Base-by-base conservation (phyloP, 257 asterid genomes). In the Przewalskia tangutica region DNA sequence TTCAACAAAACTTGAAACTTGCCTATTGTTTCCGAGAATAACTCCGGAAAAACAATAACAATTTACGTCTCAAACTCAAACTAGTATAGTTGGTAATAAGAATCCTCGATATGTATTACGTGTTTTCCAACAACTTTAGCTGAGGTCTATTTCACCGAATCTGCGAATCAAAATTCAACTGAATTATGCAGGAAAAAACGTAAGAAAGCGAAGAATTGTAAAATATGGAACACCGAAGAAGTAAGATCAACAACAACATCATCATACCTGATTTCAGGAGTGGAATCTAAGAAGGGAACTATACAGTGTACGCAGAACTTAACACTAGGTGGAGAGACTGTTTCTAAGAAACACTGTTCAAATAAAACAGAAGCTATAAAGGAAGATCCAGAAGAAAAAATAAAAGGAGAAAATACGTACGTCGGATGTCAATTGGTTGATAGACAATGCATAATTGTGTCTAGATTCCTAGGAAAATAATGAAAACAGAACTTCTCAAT, bases 391-490 rank as follows among this genome's bases (percentile, higher is more conserved):
- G 11, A 85, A 79, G 56, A 13, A 71, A 79, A 86, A 81, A 82
- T 44, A 9, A 5, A 54, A 77, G 50, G 16, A 6, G 42, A 38
- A 38, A 6, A 82, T 18, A 79, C 87, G 11, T 71, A 85, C 88
- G 62, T 56, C 77, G 65, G 17, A 89, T 83, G 83, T 55, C 85
- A 84, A 83, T 86, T 83, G 62, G 16, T 18, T 18, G 87, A 85
- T 16, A 84, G 78, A 83, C 8, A 84, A 84, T 77, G 90, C 89
- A 89, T 81, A 92, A 90, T 90, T 89, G 85, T 86, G 42, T 86
- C 86, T 80, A 83, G 90, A 88, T 87, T 85, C 90, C 78, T 34
- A 89, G 20, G 38, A 84, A 81, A 84, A 18, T 44, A 13, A 6
- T 46, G 70, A 81, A 55, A 56, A 20, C 68, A 34, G 60, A 58